Percentiles rank a stretch among this genome's conserved stretches.
Evolutionary conservation across 2,329 filamentous ascomycete species (phyloP).

Genomic region (Claviceps humidiphila): DNA sequence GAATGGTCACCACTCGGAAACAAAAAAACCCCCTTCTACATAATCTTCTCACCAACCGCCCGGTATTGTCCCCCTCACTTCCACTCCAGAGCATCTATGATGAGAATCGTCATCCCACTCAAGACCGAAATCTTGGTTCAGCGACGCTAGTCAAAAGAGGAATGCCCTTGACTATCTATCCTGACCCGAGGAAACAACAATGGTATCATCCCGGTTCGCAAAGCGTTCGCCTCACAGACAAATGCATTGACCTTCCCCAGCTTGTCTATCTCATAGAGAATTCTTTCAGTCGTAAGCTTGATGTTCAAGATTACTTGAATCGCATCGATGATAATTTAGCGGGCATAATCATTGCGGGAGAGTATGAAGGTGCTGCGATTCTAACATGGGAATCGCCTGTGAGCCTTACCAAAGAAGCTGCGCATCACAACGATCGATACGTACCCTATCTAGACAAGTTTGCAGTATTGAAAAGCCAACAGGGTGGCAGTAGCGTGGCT

Average conservation of each 20-base stretch:
- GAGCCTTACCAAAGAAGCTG: slow-evolving; percentile 40
- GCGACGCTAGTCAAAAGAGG: slow-evolving; percentile 85
- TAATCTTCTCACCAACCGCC: slow-evolving; percentile 91
- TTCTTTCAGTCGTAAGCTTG: slow-evolving; percentile 75
- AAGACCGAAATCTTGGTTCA: slow-evolving; percentile 17
- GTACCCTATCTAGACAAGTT: slow-evolving; percentile 98
- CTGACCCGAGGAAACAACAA: slow-evolving; percentile 52
- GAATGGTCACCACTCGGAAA: slow-evolving; percentile 39
- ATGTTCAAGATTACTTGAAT: slow-evolving; percentile 68
- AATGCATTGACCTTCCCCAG: slow-evolving; percentile 67
- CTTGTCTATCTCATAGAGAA: slow-evolving; percentile 84
- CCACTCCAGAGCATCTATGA: slow-evolving; percentile 52
- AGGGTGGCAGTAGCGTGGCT: slow-evolving; percentile 84
- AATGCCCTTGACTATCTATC: slow-evolving; percentile 76
- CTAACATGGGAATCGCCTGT: slow-evolving; percentile 82
- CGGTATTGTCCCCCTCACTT: slow-evolving; percentile 80
- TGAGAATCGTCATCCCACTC: slow-evolving; percentile 20
- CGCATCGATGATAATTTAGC: slow-evolving; percentile 74
- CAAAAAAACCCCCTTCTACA: slow-evolving; percentile 78
- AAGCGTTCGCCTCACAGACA: slow-evolving; percentile 61
- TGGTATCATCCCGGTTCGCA: slow-evolving; percentile 52
- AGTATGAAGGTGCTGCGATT: slow-evolving; percentile 92
- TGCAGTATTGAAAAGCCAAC: slow-evolving; percentile 74
- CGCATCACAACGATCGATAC: slow-evolving; percentile 43
- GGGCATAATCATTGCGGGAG: slow-evolving; percentile 84